Conservation (phyloP, 176 grass and related monocot genomes). For the Neostapfia colusana region DNA sequence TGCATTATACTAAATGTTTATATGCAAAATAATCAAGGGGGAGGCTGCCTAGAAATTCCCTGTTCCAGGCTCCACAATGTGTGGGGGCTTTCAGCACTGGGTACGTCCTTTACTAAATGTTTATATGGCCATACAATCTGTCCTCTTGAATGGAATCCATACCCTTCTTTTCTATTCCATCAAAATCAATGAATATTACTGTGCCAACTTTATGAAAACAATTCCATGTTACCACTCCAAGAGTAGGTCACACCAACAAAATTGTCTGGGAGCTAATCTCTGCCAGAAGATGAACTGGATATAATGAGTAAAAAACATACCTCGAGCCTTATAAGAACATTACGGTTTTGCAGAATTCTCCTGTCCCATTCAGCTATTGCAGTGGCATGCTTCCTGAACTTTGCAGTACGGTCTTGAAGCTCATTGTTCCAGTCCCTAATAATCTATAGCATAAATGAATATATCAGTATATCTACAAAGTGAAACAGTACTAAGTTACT, state of each 20-base stretch:
- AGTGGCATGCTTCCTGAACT: slow-evolving; percentile 90
- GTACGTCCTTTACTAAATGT: neutral
- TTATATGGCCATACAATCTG: neutral
- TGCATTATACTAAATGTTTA: neutral
- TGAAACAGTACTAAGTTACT: neutral
- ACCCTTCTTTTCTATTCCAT: neutral
- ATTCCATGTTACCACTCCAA: neutral
- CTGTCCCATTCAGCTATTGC: slow-evolving; percentile 95
- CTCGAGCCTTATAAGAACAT: slow-evolving; percentile 97
- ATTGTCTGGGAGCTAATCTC: neutral
- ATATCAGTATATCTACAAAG: slow-evolving; percentile 24
- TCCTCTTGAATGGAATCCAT: neutral
- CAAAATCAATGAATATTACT: neutral
- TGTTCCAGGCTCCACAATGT: too few species aligned
- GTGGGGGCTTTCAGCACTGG: too few species aligned
- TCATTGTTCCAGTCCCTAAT: slow-evolving; percentile 98
- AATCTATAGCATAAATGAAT: slow-evolving; percentile 57
- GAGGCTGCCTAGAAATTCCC: too few species aligned
- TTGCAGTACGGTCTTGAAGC: slow-evolving; percentile 90
- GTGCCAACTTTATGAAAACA: neutral
- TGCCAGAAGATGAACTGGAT: neutral
- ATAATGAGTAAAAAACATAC: slow-evolving; percentile 33
- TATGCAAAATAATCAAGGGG: too few species aligned
- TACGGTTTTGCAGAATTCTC: slow-evolving; percentile 96
- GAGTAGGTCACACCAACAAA: neutral